Conservation (phyloP, 2,329 filamentous ascomycete genomes). For the Talaromyces marneffei region DNA sequence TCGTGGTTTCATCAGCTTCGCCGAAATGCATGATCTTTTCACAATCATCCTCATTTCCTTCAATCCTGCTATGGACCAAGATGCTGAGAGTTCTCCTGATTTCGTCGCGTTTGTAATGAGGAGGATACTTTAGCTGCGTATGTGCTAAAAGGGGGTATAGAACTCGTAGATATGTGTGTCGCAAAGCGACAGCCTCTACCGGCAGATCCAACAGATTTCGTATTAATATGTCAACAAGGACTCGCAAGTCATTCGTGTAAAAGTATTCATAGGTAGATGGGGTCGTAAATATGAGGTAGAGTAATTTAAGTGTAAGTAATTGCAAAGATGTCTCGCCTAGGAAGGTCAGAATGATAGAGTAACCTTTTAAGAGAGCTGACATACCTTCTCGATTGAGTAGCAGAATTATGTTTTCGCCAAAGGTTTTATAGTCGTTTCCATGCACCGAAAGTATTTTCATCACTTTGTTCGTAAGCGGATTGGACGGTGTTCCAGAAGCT, state of each 20-base stretch:
- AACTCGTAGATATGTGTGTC: conserved; percentile 92
- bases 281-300: conserved; percentile 93
- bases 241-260: conserved; percentile 93
- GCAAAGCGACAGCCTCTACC: conserved; percentile 64
- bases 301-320: conserved; percentile 88
- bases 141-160: conserved; percentile 85
- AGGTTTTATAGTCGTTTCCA: conserved; percentile 79
- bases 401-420: conserved; percentile 95
- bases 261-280: conserved; percentile 93
- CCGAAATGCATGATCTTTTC: conserved; percentile 47
- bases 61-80: conserved; percentile 66
- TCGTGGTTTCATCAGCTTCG: conserved; percentile 46
- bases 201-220: conserved; percentile 95
- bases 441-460: conserved; percentile 82
- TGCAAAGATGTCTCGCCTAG: conserved; percentile 81
- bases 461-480: conserved; percentile 78
- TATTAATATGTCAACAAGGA: conserved; percentile 91
- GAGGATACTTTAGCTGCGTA: conserved; percentile 79
- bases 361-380: background rate
- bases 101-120: conserved; percentile 87
- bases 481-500: conserved; percentile 28
- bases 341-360: background rate
- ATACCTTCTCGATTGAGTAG: conserved; percentile 82
- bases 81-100: conserved; percentile 69
- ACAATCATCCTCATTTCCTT: conserved; percentile 43